These are phyloP conservation scores for Verbascum thapsus DNA, from an alignment of 257 asterid species.

Conservation along the genomic window DNA sequence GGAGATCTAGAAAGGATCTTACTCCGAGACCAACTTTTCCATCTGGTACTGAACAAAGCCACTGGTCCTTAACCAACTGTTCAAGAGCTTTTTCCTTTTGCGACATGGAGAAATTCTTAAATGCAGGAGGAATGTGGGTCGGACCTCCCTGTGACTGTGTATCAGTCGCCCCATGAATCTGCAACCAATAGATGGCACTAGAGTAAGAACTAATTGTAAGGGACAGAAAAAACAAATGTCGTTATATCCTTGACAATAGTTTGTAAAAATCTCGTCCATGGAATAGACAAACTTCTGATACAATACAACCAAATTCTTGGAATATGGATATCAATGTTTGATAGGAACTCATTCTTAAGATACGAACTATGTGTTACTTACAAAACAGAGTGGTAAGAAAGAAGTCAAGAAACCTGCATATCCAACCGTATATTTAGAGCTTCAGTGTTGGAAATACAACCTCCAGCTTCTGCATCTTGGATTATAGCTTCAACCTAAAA, in stretches of 20 bases:
- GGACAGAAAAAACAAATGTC: constrained; percentile 15
- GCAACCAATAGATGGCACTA: constrained; percentile 28
- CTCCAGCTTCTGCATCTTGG: constrained; percentile 75
- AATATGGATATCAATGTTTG: neutral
- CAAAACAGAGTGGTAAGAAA: neutral
- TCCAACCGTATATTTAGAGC: constrained; percentile 69
- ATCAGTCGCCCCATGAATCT: constrained; percentile 50
- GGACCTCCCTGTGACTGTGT: constrained; percentile 58
- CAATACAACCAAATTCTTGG: constrained; percentile 7
- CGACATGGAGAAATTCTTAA: constrained; percentile 72
- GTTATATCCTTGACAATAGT: constrained; percentile 14
- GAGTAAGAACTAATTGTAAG: constrained; percentile 19
- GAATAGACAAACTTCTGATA: constrained; percentile 17
- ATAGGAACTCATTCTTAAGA: constrained; percentile 1
- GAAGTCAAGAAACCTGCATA: constrained; percentile 53
- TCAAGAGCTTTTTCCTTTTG: constrained; percentile 82
- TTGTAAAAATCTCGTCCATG: constrained; percentile 1
- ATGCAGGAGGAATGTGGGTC: constrained; percentile 66
- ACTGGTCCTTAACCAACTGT: constrained; percentile 67
- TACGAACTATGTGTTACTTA: neutral
- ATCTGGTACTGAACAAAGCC: constrained; percentile 71
- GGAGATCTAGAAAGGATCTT: constrained; percentile 89
- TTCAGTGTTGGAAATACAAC: constrained; percentile 63
- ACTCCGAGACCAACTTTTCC: constrained; percentile 79
- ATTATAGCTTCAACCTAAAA: constrained; percentile 78